Conservation (phyloP, 192 early-diverging fungal genomes). For the Coemansia sp. region DNA sequence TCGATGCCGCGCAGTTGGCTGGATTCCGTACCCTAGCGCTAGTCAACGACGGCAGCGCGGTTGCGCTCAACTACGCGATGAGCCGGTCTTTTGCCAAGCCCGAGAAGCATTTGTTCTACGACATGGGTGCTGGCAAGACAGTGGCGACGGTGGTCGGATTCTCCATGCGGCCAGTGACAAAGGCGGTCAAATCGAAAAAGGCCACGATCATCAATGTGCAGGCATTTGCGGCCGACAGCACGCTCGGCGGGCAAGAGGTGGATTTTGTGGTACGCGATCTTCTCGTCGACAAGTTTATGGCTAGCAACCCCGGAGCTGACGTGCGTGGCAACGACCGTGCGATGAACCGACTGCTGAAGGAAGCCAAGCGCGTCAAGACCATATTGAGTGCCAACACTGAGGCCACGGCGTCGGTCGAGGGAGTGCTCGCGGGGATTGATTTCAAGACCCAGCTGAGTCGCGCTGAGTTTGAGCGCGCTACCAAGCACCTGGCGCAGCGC, state of each 20-base stretch:
- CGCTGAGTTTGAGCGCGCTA: constrained; percentile 74
- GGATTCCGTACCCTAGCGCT: constrained; percentile 81
- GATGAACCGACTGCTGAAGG: constrained; percentile 87
- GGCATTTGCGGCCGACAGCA: constrained; percentile 79
- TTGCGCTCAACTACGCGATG: constrained; percentile 93
- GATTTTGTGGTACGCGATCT: constrained; percentile 83
- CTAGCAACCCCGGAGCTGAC: constrained; percentile 54
- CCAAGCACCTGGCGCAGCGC: constrained; percentile 66
- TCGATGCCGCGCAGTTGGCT: constrained; percentile 93
- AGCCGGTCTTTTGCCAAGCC: constrained; percentile 66
- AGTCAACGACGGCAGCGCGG: constrained; percentile 95
- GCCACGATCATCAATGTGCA: constrained; percentile 78
- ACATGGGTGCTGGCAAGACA: constrained; percentile 97
- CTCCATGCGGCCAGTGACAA: constrained; percentile 59
- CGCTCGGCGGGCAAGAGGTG: constrained; percentile 86
- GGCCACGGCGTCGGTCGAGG: constrained; percentile 85
- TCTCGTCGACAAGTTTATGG: constrained; percentile 78
- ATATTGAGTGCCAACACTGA: constrained; percentile 95
- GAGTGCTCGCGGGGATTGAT: constrained; percentile 83
- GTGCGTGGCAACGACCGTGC: constrained; percentile 75
- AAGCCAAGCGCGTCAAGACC: constrained; percentile 95
- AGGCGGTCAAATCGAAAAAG: constrained; percentile 61
- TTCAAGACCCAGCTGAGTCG: constrained; percentile 82
- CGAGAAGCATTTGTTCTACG: constrained; percentile 90
- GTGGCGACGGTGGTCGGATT: constrained; percentile 88